Conservation (phyloP, 345 rosid genomes). For the Hevea brasiliensis region DNA sequence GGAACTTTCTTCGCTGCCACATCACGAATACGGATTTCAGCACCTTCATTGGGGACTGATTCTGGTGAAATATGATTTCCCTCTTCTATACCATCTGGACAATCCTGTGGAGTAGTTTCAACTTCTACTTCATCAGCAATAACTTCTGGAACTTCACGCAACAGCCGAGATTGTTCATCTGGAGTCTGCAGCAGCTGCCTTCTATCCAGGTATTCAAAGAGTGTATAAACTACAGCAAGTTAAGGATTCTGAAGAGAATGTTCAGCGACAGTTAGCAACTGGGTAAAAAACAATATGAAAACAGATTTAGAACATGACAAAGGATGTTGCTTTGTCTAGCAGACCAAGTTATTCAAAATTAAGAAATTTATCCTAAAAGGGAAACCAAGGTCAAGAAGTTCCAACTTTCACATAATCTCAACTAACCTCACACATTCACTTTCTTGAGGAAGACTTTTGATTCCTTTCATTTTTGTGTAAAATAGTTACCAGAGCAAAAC, state of each 20-base stretch:
- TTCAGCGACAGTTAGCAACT: not conserved
- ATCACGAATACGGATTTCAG: slow-evolving; percentile 31
- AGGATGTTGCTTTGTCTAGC: not conserved
- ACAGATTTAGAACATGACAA: not conserved
- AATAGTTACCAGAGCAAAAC: not conserved
- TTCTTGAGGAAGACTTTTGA: not conserved
- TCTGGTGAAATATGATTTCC: slow-evolving; percentile 29
- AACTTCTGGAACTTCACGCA: slow-evolving; percentile 62
- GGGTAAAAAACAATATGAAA: not conserved
- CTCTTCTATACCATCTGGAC: slow-evolving; percentile 29
- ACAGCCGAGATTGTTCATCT: slow-evolving; percentile 60
- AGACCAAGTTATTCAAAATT: not conserved
- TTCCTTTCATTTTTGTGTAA: not conserved
- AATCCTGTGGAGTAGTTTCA: slow-evolving; percentile 30
- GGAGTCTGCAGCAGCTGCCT: slow-evolving; percentile 64
- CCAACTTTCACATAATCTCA: not conserved
- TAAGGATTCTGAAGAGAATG: slow-evolving; percentile 43
- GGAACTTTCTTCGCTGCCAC: slow-evolving; percentile 25
- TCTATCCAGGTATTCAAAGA: slow-evolving; percentile 71
- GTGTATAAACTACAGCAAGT: slow-evolving; percentile 49
- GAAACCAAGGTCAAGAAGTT: not conserved
- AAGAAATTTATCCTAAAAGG: not conserved
- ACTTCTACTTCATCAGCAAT: slow-evolving; percentile 55
- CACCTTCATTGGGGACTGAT: slow-evolving; percentile 28
- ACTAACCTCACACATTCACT: not conserved